A percentile compares a stretch with the other conserved stretches of the same genome.
phyloP scores from a whole-genome alignment of 2,329 filamentous ascomycete species.

The Fusarium udum region DNA sequence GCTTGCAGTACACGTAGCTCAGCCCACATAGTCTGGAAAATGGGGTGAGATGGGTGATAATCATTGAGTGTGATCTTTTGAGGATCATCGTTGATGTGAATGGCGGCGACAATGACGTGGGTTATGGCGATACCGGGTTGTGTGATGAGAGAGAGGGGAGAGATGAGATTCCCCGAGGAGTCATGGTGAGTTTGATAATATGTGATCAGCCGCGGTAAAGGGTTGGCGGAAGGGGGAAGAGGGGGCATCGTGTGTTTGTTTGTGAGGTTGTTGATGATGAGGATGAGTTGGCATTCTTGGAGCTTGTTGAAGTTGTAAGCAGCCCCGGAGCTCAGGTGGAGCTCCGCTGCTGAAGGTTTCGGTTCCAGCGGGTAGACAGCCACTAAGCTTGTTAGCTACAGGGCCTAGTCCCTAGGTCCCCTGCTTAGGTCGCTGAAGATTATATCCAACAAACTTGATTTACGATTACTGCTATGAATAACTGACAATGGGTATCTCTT shows the following conservation, averaged over 20 bases:
- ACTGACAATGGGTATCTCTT: neutral
- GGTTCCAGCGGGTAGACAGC: slow-evolving; percentile 9
- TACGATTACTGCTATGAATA: neutral
- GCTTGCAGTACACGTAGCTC: slow-evolving; percentile 78
- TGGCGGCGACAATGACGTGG: slow-evolving; percentile 85
- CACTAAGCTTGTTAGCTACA: slow-evolving; percentile 15
- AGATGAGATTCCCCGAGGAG: slow-evolving; percentile 55
- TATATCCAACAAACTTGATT: neutral
- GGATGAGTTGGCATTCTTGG: slow-evolving; percentile 1
- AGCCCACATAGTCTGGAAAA: slow-evolving; percentile 79
- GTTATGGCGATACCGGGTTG: slow-evolving; percentile 65
- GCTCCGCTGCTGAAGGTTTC: neutral
- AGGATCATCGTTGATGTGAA: slow-evolving; percentile 79
- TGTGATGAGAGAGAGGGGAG: slow-evolving; percentile 62
- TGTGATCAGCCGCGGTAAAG: slow-evolving; percentile 59
- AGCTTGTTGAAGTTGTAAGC: neutral
- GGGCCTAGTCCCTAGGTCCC: neutral
- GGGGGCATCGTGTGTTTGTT: slow-evolving; percentile 44
- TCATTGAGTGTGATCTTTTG: slow-evolving; percentile 82
- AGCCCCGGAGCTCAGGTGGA: slow-evolving; percentile 15
- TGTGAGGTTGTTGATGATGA: neutral
- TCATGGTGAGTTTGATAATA: slow-evolving; percentile 67
- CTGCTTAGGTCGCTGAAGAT: neutral
- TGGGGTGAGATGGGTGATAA: slow-evolving; percentile 71
- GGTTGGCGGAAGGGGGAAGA: slow-evolving; percentile 40